phyloP scores from a whole-genome alignment of 768 basidiomycete genomes.

The Rossbeevera mucosa region DNA sequence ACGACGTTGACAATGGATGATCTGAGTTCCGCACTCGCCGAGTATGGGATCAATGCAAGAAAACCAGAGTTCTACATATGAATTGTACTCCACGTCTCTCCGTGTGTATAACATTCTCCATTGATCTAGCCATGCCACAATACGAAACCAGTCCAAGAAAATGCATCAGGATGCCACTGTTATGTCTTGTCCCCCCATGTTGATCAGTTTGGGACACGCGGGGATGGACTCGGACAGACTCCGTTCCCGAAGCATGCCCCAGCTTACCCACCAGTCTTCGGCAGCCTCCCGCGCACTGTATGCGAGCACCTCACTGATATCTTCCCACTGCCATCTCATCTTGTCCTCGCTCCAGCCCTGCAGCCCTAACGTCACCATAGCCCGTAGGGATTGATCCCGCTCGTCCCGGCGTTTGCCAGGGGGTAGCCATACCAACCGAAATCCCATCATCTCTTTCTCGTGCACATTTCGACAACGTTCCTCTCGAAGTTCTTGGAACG shows the following conservation, averaged over 20 bases:
- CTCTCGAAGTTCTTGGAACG: constrained; percentile 54
- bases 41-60: constrained; percentile 91
- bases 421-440: constrained; percentile 38
- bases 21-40: constrained; percentile 84
- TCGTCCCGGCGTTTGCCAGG: constrained; percentile 38
- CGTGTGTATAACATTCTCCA: not conserved
- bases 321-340: constrained; percentile 47
- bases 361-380: constrained; percentile 8
- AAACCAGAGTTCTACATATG: constrained; percentile 93
- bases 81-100: constrained; percentile 6
- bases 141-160: not conserved
- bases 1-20: constrained; percentile 98
- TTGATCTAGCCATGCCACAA: not conserved
- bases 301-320: constrained; percentile 42
- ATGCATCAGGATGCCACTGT: not conserved
- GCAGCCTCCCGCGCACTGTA: constrained; percentile 51
- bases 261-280: constrained; percentile 59
- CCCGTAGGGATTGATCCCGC: constrained; percentile 37
- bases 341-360: constrained; percentile 43
- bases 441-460: constrained; percentile 39
- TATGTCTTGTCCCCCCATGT: not conserved
- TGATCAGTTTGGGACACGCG: not conserved
- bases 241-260: constrained; percentile 41
- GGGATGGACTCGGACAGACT: constrained; percentile 16
- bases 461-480: constrained; percentile 39